Evolutionary conservation across 163 green algal species (phyloP).

Genomic region (Coccomyxa subellipsoidea): DNA sequence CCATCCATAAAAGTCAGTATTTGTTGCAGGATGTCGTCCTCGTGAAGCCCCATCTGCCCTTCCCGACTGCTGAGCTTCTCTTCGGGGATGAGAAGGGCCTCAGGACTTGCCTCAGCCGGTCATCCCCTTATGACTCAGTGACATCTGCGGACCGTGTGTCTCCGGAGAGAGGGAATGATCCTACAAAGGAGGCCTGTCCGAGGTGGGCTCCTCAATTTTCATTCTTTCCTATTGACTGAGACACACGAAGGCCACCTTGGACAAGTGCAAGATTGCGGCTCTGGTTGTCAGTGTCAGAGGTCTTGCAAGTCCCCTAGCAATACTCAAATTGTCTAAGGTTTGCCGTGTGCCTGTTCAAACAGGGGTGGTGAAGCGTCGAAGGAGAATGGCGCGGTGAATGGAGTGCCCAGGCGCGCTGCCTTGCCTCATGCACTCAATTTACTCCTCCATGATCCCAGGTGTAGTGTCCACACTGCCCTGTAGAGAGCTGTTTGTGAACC

Average conservation of each 20-base stretch:
- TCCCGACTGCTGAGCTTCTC: not conserved
- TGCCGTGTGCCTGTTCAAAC: not conserved
- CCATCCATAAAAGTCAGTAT: no score
- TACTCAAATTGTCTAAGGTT: not conserved
- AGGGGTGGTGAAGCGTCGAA: not conserved
- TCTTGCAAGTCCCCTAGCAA: no score
- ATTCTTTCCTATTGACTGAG: no score
- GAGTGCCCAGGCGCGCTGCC: not conserved
- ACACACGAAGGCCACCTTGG: no score
- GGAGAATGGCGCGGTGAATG: not conserved
- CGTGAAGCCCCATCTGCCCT: not conserved
- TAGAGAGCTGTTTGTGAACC: no score
- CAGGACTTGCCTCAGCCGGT: not conserved
- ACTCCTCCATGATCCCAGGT: no score
- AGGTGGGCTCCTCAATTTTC: no score
- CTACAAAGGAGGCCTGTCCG: not conserved
- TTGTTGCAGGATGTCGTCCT: conserved; percentile 9
- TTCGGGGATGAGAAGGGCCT: not conserved
- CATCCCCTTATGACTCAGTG: not conserved
- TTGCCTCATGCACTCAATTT: no score
- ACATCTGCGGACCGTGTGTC: not conserved
- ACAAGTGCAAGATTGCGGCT: no score
- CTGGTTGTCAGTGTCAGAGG: not conserved
- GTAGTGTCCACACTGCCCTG: no score
- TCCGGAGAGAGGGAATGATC: conserved; percentile 8